Conservation (phyloP, 306 rosid genomes). For the Cicer yamashitae region DNA sequence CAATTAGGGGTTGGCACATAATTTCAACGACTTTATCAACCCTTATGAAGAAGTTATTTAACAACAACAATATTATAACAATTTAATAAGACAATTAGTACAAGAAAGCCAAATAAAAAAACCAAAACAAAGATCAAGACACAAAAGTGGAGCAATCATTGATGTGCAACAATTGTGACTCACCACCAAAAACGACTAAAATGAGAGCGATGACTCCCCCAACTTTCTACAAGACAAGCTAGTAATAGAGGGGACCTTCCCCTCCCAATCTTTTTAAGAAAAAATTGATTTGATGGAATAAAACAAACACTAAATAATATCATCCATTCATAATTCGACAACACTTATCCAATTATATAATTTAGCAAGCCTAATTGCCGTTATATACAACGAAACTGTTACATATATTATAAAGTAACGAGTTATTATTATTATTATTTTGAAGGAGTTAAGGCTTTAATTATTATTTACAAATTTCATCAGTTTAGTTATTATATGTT, state of each 20-base stretch:
- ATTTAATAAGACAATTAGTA: background rate
- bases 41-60: background rate
- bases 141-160: slow-evolving; percentile 53
- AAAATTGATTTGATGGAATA: background rate
- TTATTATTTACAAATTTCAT: background rate
- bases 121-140: background rate
- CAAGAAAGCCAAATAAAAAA: slow-evolving; percentile 22
- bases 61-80: background rate
- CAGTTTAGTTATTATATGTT: background rate
- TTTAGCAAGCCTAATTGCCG: background rate
- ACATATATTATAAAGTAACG: background rate
- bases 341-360: slow-evolving; percentile 14
- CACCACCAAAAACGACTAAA: slow-evolving; percentile 47
- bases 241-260: background rate
- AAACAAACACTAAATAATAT: background rate
- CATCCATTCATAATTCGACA: background rate
- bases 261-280: slow-evolving; percentile 9
- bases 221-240: background rate
- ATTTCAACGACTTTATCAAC: background rate
- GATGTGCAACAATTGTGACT: slow-evolving; percentile 33
- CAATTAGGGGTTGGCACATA: background rate
- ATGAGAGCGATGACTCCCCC: background rate
- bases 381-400: background rate
- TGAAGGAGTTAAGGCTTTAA: no score
- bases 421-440: no score